Conservation (phyloP, 768 basidiomycete species). For the Hypholoma fasciculare region DNA sequence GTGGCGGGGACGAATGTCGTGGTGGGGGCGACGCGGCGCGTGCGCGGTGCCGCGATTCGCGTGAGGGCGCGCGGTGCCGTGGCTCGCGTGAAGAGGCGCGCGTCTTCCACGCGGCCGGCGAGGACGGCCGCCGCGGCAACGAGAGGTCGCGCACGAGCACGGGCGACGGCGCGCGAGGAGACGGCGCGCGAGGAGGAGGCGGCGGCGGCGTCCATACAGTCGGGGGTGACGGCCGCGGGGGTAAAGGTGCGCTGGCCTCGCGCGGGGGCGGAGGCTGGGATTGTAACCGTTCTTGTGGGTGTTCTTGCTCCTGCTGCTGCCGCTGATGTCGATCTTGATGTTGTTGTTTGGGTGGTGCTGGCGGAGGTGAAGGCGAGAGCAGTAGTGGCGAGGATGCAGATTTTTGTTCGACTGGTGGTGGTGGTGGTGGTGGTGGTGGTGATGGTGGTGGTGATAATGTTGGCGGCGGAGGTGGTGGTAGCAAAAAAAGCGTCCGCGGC, state of each 20-base stretch:
- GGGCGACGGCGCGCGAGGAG: not conserved
- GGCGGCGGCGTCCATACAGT: not conserved
- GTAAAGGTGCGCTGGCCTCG: not conserved
- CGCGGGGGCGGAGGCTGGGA: not conserved
- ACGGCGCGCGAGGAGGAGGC: no score
- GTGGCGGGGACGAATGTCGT: not conserved
- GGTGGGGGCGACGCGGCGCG: slow-evolving; percentile 13
- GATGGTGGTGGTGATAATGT: slow-evolving; percentile 26
- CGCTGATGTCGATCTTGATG: not conserved
- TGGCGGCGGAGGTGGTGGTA: slow-evolving; percentile 24
- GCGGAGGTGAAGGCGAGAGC: slow-evolving; percentile 14
- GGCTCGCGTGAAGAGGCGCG: not conserved
- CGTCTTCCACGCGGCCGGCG: slow-evolving; percentile 21
- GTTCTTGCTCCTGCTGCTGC: not conserved
- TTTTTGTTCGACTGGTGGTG: slow-evolving; percentile 28
- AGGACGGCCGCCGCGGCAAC: slow-evolving; percentile 28
- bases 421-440: slow-evolving; percentile 27
- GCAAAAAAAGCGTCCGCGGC: slow-evolving; percentile 26
- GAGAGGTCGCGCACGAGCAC: slow-evolving; percentile 24
- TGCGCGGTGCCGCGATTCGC: slow-evolving; percentile 30
- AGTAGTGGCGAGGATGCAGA: slow-evolving; percentile 29
- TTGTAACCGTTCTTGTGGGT: not conserved
- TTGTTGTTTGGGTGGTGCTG: not conserved
- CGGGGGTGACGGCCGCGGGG: not conserved
- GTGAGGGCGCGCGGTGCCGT: slow-evolving; percentile 20